Percentiles rank a stretch among this genome's conserved stretches.
phyloP scores from a whole-genome alignment of 78 protist genomes.

The Salpingoeca rosetta region DNA sequence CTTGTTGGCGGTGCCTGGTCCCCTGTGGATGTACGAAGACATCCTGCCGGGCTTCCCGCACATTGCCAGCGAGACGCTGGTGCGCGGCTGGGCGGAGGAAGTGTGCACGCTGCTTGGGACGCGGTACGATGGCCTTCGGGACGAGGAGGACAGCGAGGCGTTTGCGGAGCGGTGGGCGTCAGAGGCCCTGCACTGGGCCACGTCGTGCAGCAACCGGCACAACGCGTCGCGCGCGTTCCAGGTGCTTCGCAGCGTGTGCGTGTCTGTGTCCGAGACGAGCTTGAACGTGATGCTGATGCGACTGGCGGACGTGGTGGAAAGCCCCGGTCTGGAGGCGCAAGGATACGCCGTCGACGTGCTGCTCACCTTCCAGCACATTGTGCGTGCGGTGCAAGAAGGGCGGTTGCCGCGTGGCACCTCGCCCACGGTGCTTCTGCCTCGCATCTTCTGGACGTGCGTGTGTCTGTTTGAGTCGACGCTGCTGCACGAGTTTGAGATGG shows the following conservation, averaged over 20 bases:
- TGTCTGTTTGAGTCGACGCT: not conserved
- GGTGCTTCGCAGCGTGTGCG: not conserved
- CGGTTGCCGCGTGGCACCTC: not conserved
- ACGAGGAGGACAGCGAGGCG: not conserved
- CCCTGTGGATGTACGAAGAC: too few relatives aligned
- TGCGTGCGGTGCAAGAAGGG: not conserved
- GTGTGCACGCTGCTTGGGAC: too few relatives aligned
- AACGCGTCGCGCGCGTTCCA: not conserved
- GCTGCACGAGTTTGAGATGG: not conserved
- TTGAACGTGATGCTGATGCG: not conserved
- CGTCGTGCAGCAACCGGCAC: not conserved
- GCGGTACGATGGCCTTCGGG: not conserved
- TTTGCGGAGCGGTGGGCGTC: not conserved
- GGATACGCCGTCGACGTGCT: not conserved
- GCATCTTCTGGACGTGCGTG: not conserved
- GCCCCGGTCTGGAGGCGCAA: not conserved
- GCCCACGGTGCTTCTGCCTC: not conserved
- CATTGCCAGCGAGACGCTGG: too few relatives aligned
- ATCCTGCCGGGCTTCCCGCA: too few relatives aligned
- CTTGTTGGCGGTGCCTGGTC: too few relatives aligned
- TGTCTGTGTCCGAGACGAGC: not conserved
- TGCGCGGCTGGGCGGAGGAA: too few relatives aligned
- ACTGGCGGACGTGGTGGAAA: not conserved
- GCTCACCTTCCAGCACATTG: not conserved
- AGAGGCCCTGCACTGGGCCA: not conserved